A percentile compares a stretch with the other conserved stretches of the same genome.
Evolutionary conservation across 169 alveolate species (phyloP).

Genomic region (Plasmodium malariae): DNA sequence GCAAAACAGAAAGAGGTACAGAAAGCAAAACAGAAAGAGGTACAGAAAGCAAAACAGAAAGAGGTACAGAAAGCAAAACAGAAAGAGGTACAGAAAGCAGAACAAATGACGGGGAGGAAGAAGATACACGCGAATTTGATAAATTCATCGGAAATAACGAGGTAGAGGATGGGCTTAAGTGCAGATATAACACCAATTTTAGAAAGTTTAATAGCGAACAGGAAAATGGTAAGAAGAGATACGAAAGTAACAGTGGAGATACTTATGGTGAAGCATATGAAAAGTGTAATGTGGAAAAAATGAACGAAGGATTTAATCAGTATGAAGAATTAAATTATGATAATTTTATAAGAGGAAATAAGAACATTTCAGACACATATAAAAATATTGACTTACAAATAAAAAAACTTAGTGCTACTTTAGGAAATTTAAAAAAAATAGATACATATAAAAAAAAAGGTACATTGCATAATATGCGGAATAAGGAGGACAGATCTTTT

Average conservation of each 20-base stretch:
- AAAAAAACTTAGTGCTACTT: conserved; percentile 25
- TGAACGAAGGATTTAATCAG: too few species aligned
- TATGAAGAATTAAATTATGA: conserved; percentile 58
- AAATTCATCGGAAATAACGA: too few species aligned
- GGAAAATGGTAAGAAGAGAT: neutral
- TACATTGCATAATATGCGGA: neutral
- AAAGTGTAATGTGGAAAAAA: too few species aligned
- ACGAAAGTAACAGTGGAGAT: too few species aligned
- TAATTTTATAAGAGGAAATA: conserved; percentile 28
- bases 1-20: too few species aligned
- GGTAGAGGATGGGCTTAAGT: neutral
- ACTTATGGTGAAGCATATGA: too few species aligned
- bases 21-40: too few species aligned
- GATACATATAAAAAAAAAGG: conserved; percentile 7
- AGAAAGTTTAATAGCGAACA: neutral
- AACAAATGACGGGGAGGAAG: neutral
- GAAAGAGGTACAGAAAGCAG: too few species aligned
- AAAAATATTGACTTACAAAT: conserved; percentile 18
- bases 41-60: too few species aligned
- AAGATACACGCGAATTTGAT: neutral
- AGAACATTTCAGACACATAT: neutral
- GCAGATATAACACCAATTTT: neutral
- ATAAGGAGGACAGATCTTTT: neutral
- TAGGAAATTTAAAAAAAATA: conserved; percentile 21
- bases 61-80: too few species aligned